A percentile compares a stretch with the other conserved stretches of the same genome.
These are phyloP conservation scores for Barnettozyma hawaiiensis DNA, from an alignment of 1,139 yeast species.

Conservation along the genomic window DNA sequence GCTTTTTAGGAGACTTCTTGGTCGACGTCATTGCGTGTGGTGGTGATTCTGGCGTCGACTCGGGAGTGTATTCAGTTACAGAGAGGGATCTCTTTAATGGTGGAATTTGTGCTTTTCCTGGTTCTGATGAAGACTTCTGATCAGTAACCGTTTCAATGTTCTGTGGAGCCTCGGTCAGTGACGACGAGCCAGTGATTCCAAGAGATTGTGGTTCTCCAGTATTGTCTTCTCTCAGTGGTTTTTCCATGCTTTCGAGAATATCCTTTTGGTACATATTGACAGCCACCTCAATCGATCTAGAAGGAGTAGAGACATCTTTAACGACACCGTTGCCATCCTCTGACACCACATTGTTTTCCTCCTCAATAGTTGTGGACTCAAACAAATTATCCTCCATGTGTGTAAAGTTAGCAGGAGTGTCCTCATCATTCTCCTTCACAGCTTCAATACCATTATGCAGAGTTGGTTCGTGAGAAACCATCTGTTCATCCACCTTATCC, in stretches of 20 bases:
- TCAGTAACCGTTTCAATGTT: neutral
- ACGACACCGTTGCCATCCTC: neutral
- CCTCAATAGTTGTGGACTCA: neutral
- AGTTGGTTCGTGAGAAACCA: neutral
- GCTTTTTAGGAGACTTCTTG: neutral
- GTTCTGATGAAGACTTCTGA: neutral
- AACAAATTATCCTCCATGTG: neutral
- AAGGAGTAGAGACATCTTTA: too few species aligned
- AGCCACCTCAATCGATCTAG: neutral
- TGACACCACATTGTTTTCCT: neutral
- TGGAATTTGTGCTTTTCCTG: neutral
- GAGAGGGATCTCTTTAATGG: neutral
- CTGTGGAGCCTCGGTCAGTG: neutral
- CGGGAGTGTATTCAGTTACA: neutral
- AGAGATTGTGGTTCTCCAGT: neutral
- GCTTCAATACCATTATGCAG: neutral
- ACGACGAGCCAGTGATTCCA: too few species aligned
- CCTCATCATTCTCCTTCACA: slow-evolving; percentile 1
- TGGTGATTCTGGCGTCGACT: neutral
- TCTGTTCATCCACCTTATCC: neutral
- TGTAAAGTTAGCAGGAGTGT: slow-evolving; percentile 2
- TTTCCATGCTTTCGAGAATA: neutral
- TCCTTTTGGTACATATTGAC: neutral
- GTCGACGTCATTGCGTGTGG: too few species aligned
- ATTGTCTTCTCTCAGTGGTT: neutral